These are phyloP conservation scores for Kodamaea restingae DNA, from an alignment of 805 yeast species.

Conservation along the genomic window DNA sequence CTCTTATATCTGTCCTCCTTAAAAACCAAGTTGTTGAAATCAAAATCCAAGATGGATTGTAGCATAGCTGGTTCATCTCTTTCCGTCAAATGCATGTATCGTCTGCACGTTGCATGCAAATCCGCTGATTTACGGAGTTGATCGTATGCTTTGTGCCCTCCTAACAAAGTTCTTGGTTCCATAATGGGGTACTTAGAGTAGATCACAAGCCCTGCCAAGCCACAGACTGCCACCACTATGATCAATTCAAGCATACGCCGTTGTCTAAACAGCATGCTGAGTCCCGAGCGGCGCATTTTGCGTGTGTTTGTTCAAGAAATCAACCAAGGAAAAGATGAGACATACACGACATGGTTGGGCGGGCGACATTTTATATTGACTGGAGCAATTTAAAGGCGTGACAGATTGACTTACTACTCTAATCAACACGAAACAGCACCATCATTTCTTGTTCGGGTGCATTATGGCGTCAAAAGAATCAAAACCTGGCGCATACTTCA, in stretches of 20 bases:
- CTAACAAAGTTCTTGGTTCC: not conserved
- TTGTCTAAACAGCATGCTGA: not conserved
- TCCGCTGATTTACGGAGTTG: conserved; percentile 3
- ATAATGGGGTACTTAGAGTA: not conserved
- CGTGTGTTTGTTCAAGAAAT: not conserved
- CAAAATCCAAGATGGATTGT: conserved; percentile 1
- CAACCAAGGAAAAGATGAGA: not conserved
- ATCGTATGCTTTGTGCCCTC: conserved; percentile 1
- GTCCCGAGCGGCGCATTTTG: not conserved
- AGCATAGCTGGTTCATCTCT: not conserved
- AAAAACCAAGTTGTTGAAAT: conserved; percentile 20
- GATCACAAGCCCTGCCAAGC: not conserved
- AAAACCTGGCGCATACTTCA: conserved; percentile 40
- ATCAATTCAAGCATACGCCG: not conserved
- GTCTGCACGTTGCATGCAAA: conserved; percentile 4
- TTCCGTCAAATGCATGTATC: conserved; percentile 4
- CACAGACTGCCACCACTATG: not conserved
- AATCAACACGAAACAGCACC: too few relatives aligned
- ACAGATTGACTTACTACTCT: too few relatives aligned
- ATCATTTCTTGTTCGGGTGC: conserved; percentile 25
- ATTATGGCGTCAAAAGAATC: conserved; percentile 28
- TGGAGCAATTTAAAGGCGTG: too few relatives aligned
- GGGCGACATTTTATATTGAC: too few relatives aligned
- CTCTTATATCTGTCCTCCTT: conserved; percentile 26
- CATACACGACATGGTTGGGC: too few relatives aligned